Percentiles rank a stretch among this genome's conserved stretches.
Evolutionary conservation across 345 rosid species (phyloP).

Genomic region (Aquilaria sinensis): DNA sequence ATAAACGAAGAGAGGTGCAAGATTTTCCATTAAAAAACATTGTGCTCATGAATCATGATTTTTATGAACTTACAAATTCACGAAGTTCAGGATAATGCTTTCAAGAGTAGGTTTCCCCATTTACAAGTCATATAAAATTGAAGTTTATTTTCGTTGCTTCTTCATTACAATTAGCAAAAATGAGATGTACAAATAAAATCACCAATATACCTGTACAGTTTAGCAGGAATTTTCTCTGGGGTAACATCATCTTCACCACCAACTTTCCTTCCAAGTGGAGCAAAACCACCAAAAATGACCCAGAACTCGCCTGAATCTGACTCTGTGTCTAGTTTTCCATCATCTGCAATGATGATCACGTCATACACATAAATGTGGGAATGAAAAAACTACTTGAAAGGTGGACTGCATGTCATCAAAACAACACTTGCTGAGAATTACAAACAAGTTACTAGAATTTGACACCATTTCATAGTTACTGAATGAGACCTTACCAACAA

Average conservation of each 20-base stretch:
- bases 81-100: slow-evolving; percentile 2
- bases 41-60: too few species aligned
- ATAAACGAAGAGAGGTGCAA: too few species aligned
- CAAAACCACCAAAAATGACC: slow-evolving; percentile 93
- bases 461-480: slow-evolving; percentile 10
- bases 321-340: slow-evolving; percentile 82
- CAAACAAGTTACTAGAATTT: slow-evolving; percentile 3
- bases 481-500: slow-evolving; percentile 46
- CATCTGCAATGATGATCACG: slow-evolving; percentile 42
- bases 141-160: too few species aligned
- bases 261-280: slow-evolving; percentile 87
- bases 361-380: too few species aligned
- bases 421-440: too few species aligned
- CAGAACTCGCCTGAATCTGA: slow-evolving; percentile 87
- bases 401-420: too few species aligned
- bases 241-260: slow-evolving; percentile 61
- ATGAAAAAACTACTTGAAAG: too few species aligned
- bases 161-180: too few species aligned
- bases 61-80: neutral
- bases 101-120: slow-evolving; percentile 4
- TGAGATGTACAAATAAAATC: neutral
- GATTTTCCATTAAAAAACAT: too few species aligned
- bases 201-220: slow-evolving; percentile 52
- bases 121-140: neutral
- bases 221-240: slow-evolving; percentile 60